Evolutionary conservation across 441 rosid genomes (phyloP), one percentile per base, ranked within the genome.

Genomic region (Raphanus hybrid): DNA sequence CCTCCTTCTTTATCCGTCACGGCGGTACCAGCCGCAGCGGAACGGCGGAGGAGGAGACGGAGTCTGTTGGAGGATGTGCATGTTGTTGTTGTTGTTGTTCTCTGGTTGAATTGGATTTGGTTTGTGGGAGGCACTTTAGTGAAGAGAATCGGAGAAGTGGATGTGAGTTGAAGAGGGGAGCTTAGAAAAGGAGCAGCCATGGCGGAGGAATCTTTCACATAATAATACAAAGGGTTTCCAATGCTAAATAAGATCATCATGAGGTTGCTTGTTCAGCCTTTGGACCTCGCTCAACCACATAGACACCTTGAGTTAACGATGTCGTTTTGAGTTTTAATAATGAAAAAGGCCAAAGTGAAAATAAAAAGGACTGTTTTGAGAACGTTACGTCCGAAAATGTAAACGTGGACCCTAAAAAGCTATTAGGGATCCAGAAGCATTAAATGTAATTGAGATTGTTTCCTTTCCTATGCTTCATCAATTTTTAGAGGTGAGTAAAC

Each of bases 211-310:
- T 10, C 29, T 64, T 35, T 64, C 6, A 12, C 41, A 61, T 37
- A 5, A 61, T 37, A 5, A 35, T 16, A 58, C 34, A 2, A 8
- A 67, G 37, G 52, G 61, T 64, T 48, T 29, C 0, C 10, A 11
- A n/a, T 70, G 60, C 65, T 16, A 16, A 64, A 43, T 60, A 67
- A 64, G 54, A 48, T 48, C 16, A 66, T 65, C 68, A 59, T 37
- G 8, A 57, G 64, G 48, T 73, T 67, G 77, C 77, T 78, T 78
- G 27, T 50, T 37, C 8, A 67, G 16, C 20, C 35, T 11, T 11
- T 72, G 81, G 77, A 72, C 73, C 77, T 78, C 73, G 18, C 54
- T 78, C 77, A 34, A 78, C 77, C 81, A 78, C 77, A 78, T 37
- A 63, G 43, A 77, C 12, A 7, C 11, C 62, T 52, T 75, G 55